A percentile compares a stretch with the other conserved stretches of the same genome.
Conservation (phyloP, 371 early-diverging fungal species). For the Syncephalastrum racemosum region DNA sequence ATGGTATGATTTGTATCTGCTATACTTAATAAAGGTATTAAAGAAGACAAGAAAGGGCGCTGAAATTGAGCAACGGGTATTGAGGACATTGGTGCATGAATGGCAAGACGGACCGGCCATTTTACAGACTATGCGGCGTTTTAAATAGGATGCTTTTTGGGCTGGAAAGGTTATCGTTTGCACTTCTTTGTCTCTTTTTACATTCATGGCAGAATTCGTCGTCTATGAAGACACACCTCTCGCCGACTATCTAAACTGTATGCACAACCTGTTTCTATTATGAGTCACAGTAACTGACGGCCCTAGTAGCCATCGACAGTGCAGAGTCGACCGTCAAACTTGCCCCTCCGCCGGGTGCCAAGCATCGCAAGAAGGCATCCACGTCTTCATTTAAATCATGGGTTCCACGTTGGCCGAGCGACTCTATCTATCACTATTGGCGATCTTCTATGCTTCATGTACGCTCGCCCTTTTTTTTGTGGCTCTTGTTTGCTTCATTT, state of each 20-base stretch:
- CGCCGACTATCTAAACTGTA: constrained; percentile 67
- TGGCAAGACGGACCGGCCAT: no score
- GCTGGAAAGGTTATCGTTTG: neutral
- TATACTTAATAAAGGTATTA: no score
- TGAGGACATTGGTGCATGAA: no score
- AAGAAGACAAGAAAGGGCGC: no score
- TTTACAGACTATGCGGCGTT: no score
- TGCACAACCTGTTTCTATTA: neutral
- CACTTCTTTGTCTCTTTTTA: constrained; percentile 10
- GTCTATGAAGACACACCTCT: constrained; percentile 76
- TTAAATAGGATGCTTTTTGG: no score
- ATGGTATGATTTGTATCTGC: no score
- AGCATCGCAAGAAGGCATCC: constrained; percentile 2
- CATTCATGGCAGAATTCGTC: constrained; percentile 60
- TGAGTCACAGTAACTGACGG: neutral
- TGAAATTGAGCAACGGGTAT: no score
- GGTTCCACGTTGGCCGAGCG: constrained; percentile 11
- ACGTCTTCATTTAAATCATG: constrained; percentile 9
- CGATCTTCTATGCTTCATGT: constrained; percentile 39
- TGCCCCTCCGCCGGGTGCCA: constrained; percentile 19
- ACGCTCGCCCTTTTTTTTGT: constrained; percentile 3
- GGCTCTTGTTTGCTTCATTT: neutral
- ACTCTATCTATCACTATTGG: constrained; percentile 31
- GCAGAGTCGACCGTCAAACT: constrained; percentile 38
- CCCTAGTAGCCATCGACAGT: constrained; percentile 41